Base-by-base conservation (phyloP, 768 basidiomycete species). In the Tylopilus subfusipes region DNA sequence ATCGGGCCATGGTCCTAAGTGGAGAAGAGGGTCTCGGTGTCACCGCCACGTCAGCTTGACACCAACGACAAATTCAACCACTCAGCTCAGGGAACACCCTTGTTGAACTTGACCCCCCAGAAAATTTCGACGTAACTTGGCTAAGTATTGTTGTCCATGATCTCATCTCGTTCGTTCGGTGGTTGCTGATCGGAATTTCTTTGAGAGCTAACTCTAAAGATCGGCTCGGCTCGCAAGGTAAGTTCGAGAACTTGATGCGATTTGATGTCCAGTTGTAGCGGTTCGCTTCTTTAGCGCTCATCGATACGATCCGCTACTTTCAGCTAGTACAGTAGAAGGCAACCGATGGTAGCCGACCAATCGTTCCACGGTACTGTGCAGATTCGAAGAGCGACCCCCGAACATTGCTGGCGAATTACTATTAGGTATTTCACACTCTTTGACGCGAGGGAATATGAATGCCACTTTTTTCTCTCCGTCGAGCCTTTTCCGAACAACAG, bases 21-120 rank as follows among this genome's bases (percentile, higher is more conserved):
- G 34, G 2, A 36, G 36, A 38, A 11, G 36, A 18, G 36, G 2
- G 36, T 2, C 36, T 38, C 30, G 4, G 47, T 25, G 56, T 50
- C 48, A 46, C 44, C 55, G 16, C 49, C 58, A 59, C 51, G 57
- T 42, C 40, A 36, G 30, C 36, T n/a, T n/a, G n/a, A n/a, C n/a
- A 22, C 12, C 30, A 21, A 19, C 39, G 39, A 22, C 38, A 19
- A 48, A 24, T n/a, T n/a, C n/a, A 29, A 29, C 31, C 27, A 31
- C 31, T 21, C 18, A 38, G 42, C 50, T 43, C 57, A 44, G 55
- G 54, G 54, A 48, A 24, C 38, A 38, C 38, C 30, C 30, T 30
- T 5, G 2, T 30, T 5, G 30, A 5, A 30, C 30, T 30, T 30
- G 42, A n/a, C 33, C 48, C n/a, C 18, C 45, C 29, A 42, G 39